Percentiles rank a stretch among this genome's conserved stretches.
Conservation (phyloP, 2,329 filamentous ascomycete genomes). For the Fusarium udum region DNA sequence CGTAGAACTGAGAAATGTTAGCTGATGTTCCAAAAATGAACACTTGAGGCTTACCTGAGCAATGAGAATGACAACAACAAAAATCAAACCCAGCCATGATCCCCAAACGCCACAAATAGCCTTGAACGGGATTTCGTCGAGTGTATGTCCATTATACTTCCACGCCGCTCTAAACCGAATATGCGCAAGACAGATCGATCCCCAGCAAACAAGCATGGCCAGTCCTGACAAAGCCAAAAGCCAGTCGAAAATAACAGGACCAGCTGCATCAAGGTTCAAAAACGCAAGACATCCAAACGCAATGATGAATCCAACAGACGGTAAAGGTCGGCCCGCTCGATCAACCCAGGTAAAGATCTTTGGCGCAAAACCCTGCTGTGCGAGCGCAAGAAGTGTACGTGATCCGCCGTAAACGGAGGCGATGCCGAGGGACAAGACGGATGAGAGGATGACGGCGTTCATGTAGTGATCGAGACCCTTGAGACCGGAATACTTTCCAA, state of each 20-base stretch:
- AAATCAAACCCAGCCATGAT: conserved; percentile 69
- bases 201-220: conserved; percentile 72
- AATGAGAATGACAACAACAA: conserved; percentile 63
- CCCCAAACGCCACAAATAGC: conserved; percentile 69
- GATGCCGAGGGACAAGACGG: conserved; percentile 64
- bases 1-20: conserved; percentile 41
- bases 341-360: conserved; percentile 64
- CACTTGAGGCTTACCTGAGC: conserved; percentile 53
- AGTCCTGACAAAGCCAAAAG: conserved; percentile 71
- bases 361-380: conserved; percentile 64
- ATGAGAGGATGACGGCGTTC: conserved; percentile 64
- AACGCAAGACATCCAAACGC: conserved; percentile 60
- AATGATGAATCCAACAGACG: conserved; percentile 56
- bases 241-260: conserved; percentile 68
- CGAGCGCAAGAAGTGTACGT: conserved; percentile 63
- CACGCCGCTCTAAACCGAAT: conserved; percentile 73
- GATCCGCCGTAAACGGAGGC: conserved; percentile 65
- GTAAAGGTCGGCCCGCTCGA: conserved; percentile 60
- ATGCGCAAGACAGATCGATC: conserved; percentile 68
- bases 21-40: accelerated
- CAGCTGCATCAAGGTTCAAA: conserved; percentile 56
- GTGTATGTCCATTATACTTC: conserved; percentile 64
- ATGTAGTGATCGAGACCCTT: conserved; percentile 60
- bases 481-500: conserved; percentile 59
- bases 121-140: conserved; percentile 72